Evolutionary conservation across 495 filamentous ascomycete genomes (phyloP).

Genomic region (Penicillium canescens): DNA sequence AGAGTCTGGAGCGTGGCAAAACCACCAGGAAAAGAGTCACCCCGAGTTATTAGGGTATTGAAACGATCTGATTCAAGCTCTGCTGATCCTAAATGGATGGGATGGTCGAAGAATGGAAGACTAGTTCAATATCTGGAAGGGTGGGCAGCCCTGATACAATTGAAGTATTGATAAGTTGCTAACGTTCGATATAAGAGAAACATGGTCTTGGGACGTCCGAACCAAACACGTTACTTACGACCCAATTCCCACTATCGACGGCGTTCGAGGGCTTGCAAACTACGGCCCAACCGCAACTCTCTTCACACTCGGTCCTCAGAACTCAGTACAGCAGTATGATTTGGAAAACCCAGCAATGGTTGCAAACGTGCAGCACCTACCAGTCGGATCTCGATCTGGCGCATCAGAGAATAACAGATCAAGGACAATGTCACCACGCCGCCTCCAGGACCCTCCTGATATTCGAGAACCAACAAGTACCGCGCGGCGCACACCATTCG

Average conservation of each 20-base stretch:
- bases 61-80: slow-evolving; percentile 72
- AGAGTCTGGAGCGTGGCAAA: slow-evolving; percentile 98
- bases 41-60: slow-evolving; percentile 83
- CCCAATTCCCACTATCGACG: slow-evolving; percentile 78
- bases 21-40: slow-evolving; percentile 68
- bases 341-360: slow-evolving; percentile 80
- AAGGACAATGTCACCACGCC: slow-evolving; percentile 29
- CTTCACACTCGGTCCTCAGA: slow-evolving; percentile 85
- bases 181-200: slow-evolving; percentile 60
- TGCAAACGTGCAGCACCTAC: slow-evolving; percentile 79
- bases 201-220: slow-evolving; percentile 91
- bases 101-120: slow-evolving; percentile 96
- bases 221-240: slow-evolving; percentile 94
- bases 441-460: slow-evolving; percentile 37
- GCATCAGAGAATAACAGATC: slow-evolving; percentile 67
- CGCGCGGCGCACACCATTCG: slow-evolving; percentile 39
- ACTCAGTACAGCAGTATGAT: slow-evolving; percentile 93
- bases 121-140: slow-evolving; percentile 91
- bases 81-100: slow-evolving; percentile 89
- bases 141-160: slow-evolving; percentile 52
- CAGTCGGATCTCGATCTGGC: slow-evolving; percentile 70
- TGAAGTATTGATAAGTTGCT: neutral
- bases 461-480: slow-evolving; percentile 29
- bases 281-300: slow-evolving; percentile 89
- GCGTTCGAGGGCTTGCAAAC: slow-evolving; percentile 77